phyloP scores from a whole-genome alignment of 768 basidiomycete genomes.

The Tephrocybe sp. region DNA sequence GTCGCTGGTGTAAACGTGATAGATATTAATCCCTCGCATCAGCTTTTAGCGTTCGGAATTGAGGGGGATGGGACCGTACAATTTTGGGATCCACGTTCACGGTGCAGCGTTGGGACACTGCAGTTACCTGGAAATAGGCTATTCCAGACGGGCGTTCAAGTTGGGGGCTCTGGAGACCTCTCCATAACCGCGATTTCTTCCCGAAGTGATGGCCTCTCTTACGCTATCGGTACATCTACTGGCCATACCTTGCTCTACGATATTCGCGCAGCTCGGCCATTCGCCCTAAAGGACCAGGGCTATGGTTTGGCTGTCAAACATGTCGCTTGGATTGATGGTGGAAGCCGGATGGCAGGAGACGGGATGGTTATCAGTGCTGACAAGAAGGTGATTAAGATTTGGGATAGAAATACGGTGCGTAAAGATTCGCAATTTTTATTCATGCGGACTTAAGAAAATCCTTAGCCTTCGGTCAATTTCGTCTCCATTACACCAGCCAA shows the following conservation, averaged over 20 bases:
- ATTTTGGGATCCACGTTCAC: slow-evolving; percentile 94
- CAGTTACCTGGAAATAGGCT: slow-evolving; percentile 57
- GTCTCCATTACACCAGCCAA: slow-evolving; percentile 88
- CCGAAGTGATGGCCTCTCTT: slow-evolving; percentile 84
- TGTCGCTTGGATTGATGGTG: slow-evolving; percentile 89
- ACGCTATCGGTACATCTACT: slow-evolving; percentile 93
- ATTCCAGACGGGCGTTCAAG: slow-evolving; percentile 34
- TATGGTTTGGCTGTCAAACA: slow-evolving; percentile 89
- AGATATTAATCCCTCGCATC: slow-evolving; percentile 92
- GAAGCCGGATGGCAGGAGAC: slow-evolving; percentile 79
- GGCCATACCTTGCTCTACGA: slow-evolving; percentile 96
- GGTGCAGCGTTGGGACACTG: slow-evolving; percentile 71
- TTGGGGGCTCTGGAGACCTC: slow-evolving; percentile 32
- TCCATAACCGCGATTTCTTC: slow-evolving; percentile 86
- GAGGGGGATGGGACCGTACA: slow-evolving; percentile 88
- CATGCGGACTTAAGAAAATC: too few species aligned
- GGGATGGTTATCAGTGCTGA: slow-evolving; percentile 91
- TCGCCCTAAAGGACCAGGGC: slow-evolving; percentile 93
- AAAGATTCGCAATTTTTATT: background rate
- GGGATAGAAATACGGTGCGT: slow-evolving; percentile 84
- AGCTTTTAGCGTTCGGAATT: slow-evolving; percentile 84
- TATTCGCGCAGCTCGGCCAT: slow-evolving; percentile 79
- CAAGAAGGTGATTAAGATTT: slow-evolving; percentile 96
- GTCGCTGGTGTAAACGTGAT: slow-evolving; percentile 87
- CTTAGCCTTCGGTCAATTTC: slow-evolving; percentile 81